Conservation (phyloP, 2,329 filamentous ascomycete species). For the Dothistroma pini region DNA sequence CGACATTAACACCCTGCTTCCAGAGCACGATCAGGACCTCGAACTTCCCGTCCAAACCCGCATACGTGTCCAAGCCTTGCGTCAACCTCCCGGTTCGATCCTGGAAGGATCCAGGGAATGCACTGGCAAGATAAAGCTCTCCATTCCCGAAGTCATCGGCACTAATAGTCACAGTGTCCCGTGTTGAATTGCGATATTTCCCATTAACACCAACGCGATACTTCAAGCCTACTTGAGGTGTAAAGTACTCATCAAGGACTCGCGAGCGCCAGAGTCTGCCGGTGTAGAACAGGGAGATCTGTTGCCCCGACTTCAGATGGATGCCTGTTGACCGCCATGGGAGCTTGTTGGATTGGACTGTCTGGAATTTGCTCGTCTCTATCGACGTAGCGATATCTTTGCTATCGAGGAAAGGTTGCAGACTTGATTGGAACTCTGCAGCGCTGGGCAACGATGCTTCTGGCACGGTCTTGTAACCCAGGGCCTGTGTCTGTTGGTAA, state of each 20-base stretch:
- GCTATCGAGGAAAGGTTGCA: slow-evolving; percentile 2
- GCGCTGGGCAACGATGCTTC: background rate
- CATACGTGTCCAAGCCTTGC: background rate
- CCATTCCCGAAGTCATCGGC: background rate
- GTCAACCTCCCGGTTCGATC: background rate
- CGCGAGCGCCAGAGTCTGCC: slow-evolving; percentile 7
- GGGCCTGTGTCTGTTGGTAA: background rate
- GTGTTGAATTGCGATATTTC: no score
- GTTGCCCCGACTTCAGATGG: slow-evolving; percentile 3
- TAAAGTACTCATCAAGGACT: slow-evolving; percentile 5
- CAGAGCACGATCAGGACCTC: slow-evolving; percentile 3
- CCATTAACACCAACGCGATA: no score
- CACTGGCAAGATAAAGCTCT: slow-evolving; percentile 5
- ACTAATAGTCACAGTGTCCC: no score
- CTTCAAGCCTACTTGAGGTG: slow-evolving; percentile 5
- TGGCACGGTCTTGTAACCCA: background rate
- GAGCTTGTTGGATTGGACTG: background rate
- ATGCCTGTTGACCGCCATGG: slow-evolving; percentile 5
- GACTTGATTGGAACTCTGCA: background rate
- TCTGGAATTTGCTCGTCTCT: background rate
- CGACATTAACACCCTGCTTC: slow-evolving; percentile 3
- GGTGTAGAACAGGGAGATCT: background rate
- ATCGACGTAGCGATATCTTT: background rate
- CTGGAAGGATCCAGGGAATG: slow-evolving; percentile 2
- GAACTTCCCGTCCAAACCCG: background rate